Conservation (phyloP, 169 alveolate species). For the Plasmodium berghei region DNA sequence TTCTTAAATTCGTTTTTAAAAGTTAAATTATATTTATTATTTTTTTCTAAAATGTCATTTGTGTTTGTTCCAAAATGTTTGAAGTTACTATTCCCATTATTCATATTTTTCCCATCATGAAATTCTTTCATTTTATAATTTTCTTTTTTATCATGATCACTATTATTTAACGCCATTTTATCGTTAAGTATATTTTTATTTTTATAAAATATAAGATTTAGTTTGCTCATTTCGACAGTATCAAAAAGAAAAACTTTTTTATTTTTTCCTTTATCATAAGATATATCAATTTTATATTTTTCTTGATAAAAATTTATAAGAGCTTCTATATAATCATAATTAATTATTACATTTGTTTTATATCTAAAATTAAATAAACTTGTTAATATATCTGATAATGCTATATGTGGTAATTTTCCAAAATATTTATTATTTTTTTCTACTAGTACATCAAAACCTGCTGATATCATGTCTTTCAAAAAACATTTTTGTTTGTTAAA, state of each 20-base stretch:
- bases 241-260: constrained; percentile 55
- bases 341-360: constrained; percentile 35
- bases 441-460: constrained; percentile 70
- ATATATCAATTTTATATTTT: constrained; percentile 38
- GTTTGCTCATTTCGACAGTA: constrained; percentile 46
- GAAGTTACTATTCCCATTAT: neutral
- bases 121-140: constrained; percentile 4
- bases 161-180: neutral
- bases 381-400: constrained; percentile 56
- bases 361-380: constrained; percentile 60
- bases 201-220: constrained; percentile 31
- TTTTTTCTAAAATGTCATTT: no score
- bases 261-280: constrained; percentile 48
- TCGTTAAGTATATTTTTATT: constrained; percentile 7
- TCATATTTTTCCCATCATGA: neutral
- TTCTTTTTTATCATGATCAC: constrained; percentile 6
- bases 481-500: constrained; percentile 49
- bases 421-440: constrained; percentile 54
- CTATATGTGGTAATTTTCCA: constrained; percentile 29
- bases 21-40: no score
- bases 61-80: no score
- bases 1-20: constrained; percentile 13
- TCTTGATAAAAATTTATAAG: constrained; percentile 44
- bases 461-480: constrained; percentile 59
- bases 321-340: constrained; percentile 44